Conservation (phyloP, 148 eudicot genomes). For the Vaccinium myrtillus region DNA sequence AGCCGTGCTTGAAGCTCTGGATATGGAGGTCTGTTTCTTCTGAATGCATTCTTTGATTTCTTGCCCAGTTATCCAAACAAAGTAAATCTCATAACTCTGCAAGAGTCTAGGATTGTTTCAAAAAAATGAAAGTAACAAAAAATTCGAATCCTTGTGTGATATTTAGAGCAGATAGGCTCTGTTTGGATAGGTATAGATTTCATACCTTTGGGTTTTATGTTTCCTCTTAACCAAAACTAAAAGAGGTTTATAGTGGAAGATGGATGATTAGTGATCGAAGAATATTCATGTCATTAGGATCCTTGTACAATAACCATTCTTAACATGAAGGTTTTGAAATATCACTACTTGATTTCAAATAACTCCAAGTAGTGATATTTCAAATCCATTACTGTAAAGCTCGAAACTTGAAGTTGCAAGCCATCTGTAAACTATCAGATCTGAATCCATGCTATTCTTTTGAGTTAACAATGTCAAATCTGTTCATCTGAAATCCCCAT, state of each 20-base stretch:
- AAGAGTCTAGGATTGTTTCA: background rate
- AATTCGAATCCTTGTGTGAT: background rate
- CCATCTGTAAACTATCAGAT: background rate
- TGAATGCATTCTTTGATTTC: background rate
- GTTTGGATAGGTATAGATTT: background rate
- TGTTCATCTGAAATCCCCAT: background rate
- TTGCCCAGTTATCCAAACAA: background rate
- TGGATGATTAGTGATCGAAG: too few relatives aligned
- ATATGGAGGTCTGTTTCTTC: constrained; percentile 54
- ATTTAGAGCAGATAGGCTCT: background rate
- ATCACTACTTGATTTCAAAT: too few relatives aligned
- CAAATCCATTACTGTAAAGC: too few relatives aligned
- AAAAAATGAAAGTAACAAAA: background rate
- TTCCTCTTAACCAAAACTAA: background rate
- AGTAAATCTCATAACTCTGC: background rate
- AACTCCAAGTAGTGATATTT: background rate
- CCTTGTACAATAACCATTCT: too few relatives aligned
- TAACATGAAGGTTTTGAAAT: constrained; percentile 1
- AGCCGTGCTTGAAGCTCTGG: constrained; percentile 65
- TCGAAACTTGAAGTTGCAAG: too few relatives aligned
- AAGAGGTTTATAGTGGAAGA: too few relatives aligned
- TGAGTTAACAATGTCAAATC: background rate
- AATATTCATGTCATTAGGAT: too few relatives aligned
- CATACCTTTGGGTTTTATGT: background rate
- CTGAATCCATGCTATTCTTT: background rate